Percentiles rank a stretch among this genome's conserved stretches.
Conservation (phyloP, 805 yeast species). For the Candida berthetii region DNA sequence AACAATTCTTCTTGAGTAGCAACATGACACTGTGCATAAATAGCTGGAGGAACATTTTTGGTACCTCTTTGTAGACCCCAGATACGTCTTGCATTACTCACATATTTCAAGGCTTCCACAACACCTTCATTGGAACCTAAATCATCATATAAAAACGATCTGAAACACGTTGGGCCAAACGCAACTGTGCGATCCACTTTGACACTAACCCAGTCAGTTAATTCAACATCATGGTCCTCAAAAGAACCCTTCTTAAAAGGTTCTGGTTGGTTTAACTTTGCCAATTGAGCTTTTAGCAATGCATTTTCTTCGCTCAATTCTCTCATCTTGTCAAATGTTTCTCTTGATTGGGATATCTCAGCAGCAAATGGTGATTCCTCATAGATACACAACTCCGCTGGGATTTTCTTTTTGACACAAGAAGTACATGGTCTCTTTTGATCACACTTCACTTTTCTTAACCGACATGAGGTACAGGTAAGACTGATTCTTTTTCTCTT, state of each 20-base stretch:
- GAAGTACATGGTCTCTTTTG: conserved; percentile 16
- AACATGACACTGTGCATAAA: conserved; percentile 6
- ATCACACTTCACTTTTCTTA: conserved; percentile 17
- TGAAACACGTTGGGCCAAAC: conserved; percentile 18
- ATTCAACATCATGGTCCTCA: not conserved
- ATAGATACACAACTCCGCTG: conserved; percentile 17
- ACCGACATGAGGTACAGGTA: conserved; percentile 14
- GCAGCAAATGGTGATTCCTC: conserved; percentile 20
- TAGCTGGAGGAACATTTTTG: conserved; percentile 3
- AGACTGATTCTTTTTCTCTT: conserved; percentile 14
- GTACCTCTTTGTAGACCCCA: conserved; percentile 14
- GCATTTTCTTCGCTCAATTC: conserved; percentile 12
- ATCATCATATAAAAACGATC: conserved; percentile 7
- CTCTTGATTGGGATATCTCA: conserved; percentile 11
- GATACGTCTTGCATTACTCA: conserved; percentile 12
- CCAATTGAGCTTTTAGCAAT: conserved; percentile 10
- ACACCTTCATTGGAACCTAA: conserved; percentile 4
- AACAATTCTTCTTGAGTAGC: conserved; percentile 8
- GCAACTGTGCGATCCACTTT: conserved; percentile 8
- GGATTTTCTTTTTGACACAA: conserved; percentile 16
- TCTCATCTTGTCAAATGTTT: conserved; percentile 7
- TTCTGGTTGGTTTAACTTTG: conserved; percentile 1
- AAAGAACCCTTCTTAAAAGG: not conserved
- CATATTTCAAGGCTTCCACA: conserved; percentile 6
- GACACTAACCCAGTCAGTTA: not conserved